Evolutionary conservation across 108 stramenopile species (phyloP).

Genomic region (Cyclotella atomus): DNA sequence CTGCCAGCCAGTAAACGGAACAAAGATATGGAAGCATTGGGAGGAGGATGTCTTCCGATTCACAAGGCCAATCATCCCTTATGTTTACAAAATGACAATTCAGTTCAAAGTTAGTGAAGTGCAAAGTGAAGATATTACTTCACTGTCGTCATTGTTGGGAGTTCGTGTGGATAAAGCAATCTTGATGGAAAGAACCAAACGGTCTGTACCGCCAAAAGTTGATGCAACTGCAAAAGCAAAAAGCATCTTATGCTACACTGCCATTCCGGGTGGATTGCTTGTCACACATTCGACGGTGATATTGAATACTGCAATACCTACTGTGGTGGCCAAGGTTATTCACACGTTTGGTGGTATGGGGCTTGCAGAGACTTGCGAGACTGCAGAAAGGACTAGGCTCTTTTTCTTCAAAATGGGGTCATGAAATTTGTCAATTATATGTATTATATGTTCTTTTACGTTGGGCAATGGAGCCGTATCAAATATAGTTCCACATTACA

Average conservation of each 20-base stretch:
- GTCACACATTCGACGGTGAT: slow-evolving; percentile 10
- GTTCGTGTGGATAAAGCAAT: slow-evolving; percentile 8
- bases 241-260: slow-evolving; percentile 12
- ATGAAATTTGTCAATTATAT: not conserved
- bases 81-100: not conserved
- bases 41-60: slow-evolving; percentile 2
- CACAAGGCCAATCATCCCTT: slow-evolving; percentile 5
- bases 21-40: slow-evolving; percentile 5
- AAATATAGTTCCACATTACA: no score
- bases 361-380: slow-evolving; percentile 8
- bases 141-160: not conserved
- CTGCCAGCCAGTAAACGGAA: slow-evolving; percentile 8
- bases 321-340: slow-evolving; percentile 4
- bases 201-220: slow-evolving; percentile 13
- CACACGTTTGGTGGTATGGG: not conserved
- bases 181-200: slow-evolving; percentile 8
- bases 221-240: slow-evolving; percentile 13
- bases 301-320: slow-evolving; percentile 10
- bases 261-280: not conserved
- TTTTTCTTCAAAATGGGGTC: slow-evolving; percentile 1
- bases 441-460: not conserved
- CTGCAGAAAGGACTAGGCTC: slow-evolving; percentile 7
- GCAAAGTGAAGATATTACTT: not conserved
- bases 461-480: no score
- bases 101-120: slow-evolving; percentile 5